Conservation (phyloP, 441 rosid genomes). For the Corymbia citriodora region DNA sequence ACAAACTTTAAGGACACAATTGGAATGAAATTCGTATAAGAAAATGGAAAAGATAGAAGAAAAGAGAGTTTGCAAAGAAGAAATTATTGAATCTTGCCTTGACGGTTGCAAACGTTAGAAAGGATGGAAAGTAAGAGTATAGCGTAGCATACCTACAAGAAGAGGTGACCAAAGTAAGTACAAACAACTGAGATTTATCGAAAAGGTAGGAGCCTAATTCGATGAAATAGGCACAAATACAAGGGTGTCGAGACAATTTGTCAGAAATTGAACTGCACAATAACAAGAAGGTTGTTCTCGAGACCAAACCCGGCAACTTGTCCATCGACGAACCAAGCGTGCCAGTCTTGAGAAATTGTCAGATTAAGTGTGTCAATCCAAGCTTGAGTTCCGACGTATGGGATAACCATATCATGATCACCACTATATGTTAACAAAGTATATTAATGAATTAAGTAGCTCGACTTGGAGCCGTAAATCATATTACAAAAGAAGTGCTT, state of each 20-base stretch:
- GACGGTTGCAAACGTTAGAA: background rate
- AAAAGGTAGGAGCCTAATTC: background rate
- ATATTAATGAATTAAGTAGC: background rate
- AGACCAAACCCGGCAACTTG: slow-evolving; percentile 14
- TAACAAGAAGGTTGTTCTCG: background rate
- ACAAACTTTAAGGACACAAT: background rate
- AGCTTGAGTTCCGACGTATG: slow-evolving; percentile 12
- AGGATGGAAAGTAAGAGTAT: background rate
- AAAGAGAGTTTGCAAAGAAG: background rate
- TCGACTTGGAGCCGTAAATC: background rate
- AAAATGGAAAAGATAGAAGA: background rate
- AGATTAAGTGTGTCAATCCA: slow-evolving; percentile 20
- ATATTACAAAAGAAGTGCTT: background rate
- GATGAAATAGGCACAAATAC: background rate
- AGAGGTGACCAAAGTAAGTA: background rate
- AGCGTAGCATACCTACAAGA: background rate
- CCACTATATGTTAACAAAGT: slow-evolving; percentile 2
- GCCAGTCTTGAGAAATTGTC: slow-evolving; percentile 2
- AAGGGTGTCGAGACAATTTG: background rate
- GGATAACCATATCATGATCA: slow-evolving; percentile 17
- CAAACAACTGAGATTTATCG: background rate
- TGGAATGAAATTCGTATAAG: background rate
- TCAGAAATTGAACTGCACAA: background rate
- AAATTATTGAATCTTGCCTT: background rate
- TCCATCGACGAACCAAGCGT: slow-evolving; percentile 10